phyloP scores from a whole-genome alignment of 2,329 filamentous ascomycete genomes.

The Penicillium hesseltinei region DNA sequence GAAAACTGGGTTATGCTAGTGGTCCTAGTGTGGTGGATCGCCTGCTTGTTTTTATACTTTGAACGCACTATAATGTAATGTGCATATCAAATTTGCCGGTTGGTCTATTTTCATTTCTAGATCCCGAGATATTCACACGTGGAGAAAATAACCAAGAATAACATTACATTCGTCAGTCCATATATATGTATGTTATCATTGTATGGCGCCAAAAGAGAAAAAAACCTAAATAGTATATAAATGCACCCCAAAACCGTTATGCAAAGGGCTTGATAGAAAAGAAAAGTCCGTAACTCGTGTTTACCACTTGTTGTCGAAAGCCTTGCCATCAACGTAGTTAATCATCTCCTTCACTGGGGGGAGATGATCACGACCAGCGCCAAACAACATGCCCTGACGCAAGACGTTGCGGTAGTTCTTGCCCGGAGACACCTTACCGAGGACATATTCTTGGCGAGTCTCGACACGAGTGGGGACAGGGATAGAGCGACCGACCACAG shows the following conservation, averaged over 20 bases:
- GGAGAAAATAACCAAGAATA: background rate
- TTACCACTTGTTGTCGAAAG: constrained; percentile 50
- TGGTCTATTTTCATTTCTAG: background rate
- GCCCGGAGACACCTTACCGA: constrained; percentile 57
- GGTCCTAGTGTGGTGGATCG: background rate
- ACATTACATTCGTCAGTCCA: background rate
- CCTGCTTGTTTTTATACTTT: background rate
- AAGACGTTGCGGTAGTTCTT: constrained; percentile 56
- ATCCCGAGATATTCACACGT: no score
- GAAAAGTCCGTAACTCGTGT: background rate
- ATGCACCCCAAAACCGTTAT: background rate
- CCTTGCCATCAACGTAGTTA: constrained; percentile 50
- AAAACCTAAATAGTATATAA: background rate
- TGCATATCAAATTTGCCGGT: background rate
- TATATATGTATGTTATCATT: background rate
- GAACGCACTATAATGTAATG: background rate
- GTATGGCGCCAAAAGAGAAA: background rate
- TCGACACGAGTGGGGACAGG: constrained; percentile 56
- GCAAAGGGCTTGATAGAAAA: background rate
- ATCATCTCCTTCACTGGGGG: constrained; percentile 52
- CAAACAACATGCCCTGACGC: constrained; percentile 54
- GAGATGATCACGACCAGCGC: constrained; percentile 44
- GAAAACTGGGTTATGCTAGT: background rate
- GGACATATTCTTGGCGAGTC: constrained; percentile 51
- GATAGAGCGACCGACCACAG: constrained; percentile 55